Evolutionary conservation across 768 basidiomycete species (phyloP).

Genomic region (Lentinula guzmanii): DNA sequence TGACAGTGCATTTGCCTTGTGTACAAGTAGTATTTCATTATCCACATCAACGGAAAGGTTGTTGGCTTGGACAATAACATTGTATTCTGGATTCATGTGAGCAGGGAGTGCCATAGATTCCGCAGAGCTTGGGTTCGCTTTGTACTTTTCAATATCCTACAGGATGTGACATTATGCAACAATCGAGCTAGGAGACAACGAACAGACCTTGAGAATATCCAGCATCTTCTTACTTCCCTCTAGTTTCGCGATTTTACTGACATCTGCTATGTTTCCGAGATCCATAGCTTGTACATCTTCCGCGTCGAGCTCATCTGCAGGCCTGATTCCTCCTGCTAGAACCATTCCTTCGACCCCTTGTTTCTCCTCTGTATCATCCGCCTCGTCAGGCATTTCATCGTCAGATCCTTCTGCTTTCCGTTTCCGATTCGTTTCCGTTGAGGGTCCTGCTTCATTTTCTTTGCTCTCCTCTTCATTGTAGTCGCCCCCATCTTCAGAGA

Average conservation of each 20-base stretch:
- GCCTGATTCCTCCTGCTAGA: conserved; percentile 81
- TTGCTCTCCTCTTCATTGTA: conserved; percentile 40
- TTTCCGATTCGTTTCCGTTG: conserved; percentile 34
- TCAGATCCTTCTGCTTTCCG: conserved; percentile 59
- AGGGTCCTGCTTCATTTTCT: conserved; percentile 15
- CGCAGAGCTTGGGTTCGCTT: conserved; percentile 69
- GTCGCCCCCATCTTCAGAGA: conserved; percentile 61
- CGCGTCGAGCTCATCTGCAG: conserved; percentile 92
- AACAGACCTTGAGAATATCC: conserved; percentile 72
- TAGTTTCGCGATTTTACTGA: conserved; percentile 82
- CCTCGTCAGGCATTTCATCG: conserved; percentile 46
- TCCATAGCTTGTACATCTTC: conserved; percentile 97
- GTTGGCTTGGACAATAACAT: conserved; percentile 94
- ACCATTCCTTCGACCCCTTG: conserved; percentile 54
- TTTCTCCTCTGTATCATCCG: conserved; percentile 36
- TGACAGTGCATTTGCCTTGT: conserved; percentile 57
- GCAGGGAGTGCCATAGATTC: conserved; percentile 76
- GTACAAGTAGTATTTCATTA: conserved; percentile 94
- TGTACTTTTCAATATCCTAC: conserved; percentile 89
- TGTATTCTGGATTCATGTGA: conserved; percentile 92
- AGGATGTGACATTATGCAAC: background rate
- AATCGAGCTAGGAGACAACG: background rate
- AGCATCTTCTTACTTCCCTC: conserved; percentile 82
- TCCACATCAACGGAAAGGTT: conserved; percentile 97
- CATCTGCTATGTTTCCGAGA: conserved; percentile 77